These are phyloP conservation scores for Fistulinella cinereoalba DNA, from an alignment of 1,284 basidiomycete genomes.

Conservation along the genomic window DNA sequence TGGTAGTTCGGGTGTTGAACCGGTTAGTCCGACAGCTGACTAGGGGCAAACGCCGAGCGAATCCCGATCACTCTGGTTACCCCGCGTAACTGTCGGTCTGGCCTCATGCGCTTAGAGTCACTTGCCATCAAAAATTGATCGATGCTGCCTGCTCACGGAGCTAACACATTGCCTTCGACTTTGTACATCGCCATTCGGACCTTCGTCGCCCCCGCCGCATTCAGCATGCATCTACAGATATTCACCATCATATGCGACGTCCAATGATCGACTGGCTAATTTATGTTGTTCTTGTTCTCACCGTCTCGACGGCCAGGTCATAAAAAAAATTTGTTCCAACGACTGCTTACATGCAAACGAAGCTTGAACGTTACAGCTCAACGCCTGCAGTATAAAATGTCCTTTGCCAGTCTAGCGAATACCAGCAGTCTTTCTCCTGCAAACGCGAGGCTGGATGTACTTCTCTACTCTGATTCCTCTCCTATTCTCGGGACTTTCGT, in stretches of 20 bases:
- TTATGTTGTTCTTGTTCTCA: neutral
- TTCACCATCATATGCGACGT: neutral
- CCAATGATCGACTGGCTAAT: neutral
- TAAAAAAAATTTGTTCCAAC: neutral
- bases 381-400: constrained; percentile 10
- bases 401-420: neutral
- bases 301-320: neutral
- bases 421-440: constrained; percentile 4
- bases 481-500: constrained; percentile 10
- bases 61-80: too few relatives aligned
- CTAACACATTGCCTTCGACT: neutral
- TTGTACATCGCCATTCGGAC: neutral
- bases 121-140: too few relatives aligned
- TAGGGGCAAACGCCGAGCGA: too few relatives aligned
- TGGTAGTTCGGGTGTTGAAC: too few relatives aligned
- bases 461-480: constrained; percentile 6
- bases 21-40: too few relatives aligned
- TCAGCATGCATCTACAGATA: too few relatives aligned
- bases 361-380: neutral
- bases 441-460: constrained; percentile 9
- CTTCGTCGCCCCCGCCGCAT: neutral
- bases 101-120: too few relatives aligned
- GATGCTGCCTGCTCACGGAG: too few relatives aligned
- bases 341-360: neutral
- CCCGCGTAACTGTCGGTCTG: too few relatives aligned